A percentile compares a stretch with the other conserved stretches of the same genome.
These are phyloP conservation scores for Fonsecaea erecta DNA, from an alignment of 2,329 filamentous ascomycete species.

Conservation along the genomic window DNA sequence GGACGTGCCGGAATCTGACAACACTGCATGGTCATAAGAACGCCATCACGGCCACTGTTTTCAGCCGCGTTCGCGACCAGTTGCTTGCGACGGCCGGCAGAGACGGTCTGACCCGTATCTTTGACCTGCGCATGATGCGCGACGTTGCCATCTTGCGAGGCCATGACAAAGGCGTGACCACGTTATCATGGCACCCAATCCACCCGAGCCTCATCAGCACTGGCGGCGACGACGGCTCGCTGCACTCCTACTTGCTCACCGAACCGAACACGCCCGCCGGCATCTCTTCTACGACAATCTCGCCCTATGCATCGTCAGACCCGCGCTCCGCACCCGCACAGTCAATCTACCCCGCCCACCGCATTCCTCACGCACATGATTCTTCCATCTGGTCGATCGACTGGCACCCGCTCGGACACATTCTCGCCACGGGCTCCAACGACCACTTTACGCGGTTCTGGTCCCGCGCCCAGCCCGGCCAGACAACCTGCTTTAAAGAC, in stretches of 20 bases:
- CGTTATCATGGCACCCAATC: slow-evolving; percentile 89
- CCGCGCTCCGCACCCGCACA: slow-evolving; percentile 80
- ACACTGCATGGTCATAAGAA: slow-evolving; percentile 97
- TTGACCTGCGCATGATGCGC: slow-evolving; percentile 97
- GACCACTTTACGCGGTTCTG: slow-evolving; percentile 97
- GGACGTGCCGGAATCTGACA: slow-evolving; percentile 84
- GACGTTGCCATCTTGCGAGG: slow-evolving; percentile 92
- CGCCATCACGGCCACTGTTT: slow-evolving; percentile 88
- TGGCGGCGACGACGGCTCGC: slow-evolving; percentile 83
- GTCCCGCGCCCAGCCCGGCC: slow-evolving; percentile 83
- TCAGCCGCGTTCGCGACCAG: slow-evolving; percentile 81
- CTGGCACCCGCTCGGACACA: slow-evolving; percentile 96
- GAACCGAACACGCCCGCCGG: slow-evolving; percentile 85
- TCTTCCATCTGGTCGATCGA: slow-evolving; percentile 97
- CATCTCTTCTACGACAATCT: slow-evolving; percentile 63
- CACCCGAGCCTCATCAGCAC: slow-evolving; percentile 89
- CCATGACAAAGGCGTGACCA: slow-evolving; percentile 95
- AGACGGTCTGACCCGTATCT: slow-evolving; percentile 90
- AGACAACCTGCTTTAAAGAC: slow-evolving; percentile 80
- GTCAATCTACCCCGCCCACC: slow-evolving; percentile 90
- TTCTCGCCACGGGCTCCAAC: slow-evolving; percentile 93
- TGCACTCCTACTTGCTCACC: slow-evolving; percentile 94
- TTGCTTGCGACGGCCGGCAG: slow-evolving; percentile 90
- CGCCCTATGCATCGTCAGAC: slow-evolving; percentile 84
- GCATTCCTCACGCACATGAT: slow-evolving; percentile 83